Evolutionary conservation across 176 grass and related monocot genomes (phyloP), one percentile per base, ranked within the genome.

Genomic region (Triticum turgidum): DNA sequence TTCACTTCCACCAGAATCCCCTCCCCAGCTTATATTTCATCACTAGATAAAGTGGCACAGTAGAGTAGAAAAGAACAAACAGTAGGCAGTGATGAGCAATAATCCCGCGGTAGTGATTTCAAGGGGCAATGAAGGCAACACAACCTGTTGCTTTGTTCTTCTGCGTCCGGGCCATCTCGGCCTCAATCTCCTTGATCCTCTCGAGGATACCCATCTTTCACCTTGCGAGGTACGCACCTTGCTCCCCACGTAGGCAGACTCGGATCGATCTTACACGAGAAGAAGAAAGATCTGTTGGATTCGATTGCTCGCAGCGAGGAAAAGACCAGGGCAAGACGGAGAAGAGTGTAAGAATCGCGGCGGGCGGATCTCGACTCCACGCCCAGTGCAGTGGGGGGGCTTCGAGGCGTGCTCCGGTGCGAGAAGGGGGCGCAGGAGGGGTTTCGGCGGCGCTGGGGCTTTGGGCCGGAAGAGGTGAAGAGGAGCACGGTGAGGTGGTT

Each of bases 141-240:
- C 56, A 90, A 92, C 97, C 94, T 96, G 92, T 99, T 77, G 97
- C 96, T 89, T 99, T 99, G 61, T 99, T 99, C 86, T 99, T 99
- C 86, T 99, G 97, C 2, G 97, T 99, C 51, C 97, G 86, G 61
- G 97, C 94, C 97, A 99, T 99, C 92, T 98, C 96, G 83, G 92
- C 92, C 82, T 98, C 97, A 80, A 99, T 99, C 87, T 96, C 97
- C 90, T 99, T 99, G 76, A 96, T 99, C 69, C 44, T 99, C 91
- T 99, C 97, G 3, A 99, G 88, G 76, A 99, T 99, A 83, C 97
- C 97, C 97, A 96, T 99, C 27, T 91, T 91, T 85, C 70, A 85
- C 61, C 44, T 34, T n/a, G 34, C 87, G 77, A 21, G 65, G 70
- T 44, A 83, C 61, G 56, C 35, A 39, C 33, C 73, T 87, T 52